These are phyloP conservation scores for Herpotrichia juniperi DNA, from an alignment of 2,329 filamentous ascomycete genomes.

Conservation along the genomic window DNA sequence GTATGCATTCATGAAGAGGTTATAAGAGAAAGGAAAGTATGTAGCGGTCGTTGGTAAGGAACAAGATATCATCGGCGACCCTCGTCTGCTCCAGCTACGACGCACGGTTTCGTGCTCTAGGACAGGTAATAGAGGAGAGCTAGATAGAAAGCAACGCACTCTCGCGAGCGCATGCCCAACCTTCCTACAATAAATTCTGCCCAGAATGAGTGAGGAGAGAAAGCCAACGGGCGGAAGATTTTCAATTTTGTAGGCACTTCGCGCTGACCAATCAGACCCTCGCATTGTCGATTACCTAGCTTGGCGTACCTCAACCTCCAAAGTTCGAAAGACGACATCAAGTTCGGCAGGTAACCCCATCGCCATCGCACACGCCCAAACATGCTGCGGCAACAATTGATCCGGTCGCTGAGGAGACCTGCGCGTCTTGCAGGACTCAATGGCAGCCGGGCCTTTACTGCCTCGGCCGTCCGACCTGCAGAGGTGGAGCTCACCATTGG, in stretches of 20 bases:
- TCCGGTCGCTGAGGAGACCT: constrained; percentile 66
- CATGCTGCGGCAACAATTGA: constrained; percentile 69
- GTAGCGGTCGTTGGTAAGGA: constrained; percentile 72
- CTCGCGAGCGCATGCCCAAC: constrained; percentile 43
- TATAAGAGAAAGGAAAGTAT: constrained; percentile 35
- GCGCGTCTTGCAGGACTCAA: constrained; percentile 58
- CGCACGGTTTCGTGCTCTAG: constrained; percentile 63
- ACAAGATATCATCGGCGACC: constrained; percentile 63
- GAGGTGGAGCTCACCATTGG: constrained; percentile 98
- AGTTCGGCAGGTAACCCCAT: constrained; percentile 31
- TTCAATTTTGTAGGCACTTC: constrained; percentile 30
- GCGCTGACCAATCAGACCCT: constrained; percentile 39
- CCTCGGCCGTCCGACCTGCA: constrained; percentile 76
- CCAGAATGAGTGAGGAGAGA: constrained; percentile 62
- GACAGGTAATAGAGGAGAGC: constrained; percentile 68
- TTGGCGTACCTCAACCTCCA: constrained; percentile 7
- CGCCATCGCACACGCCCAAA: constrained; percentile 42
- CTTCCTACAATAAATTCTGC: constrained; percentile 71
- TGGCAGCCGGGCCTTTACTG: constrained; percentile 80
- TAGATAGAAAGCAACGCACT: constrained; percentile 46
- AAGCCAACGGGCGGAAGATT: constrained; percentile 25
- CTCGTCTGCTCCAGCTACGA: constrained; percentile 71
- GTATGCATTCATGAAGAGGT: too few species aligned
- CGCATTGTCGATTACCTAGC: constrained; percentile 12
- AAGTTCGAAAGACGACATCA: constrained; percentile 26